phyloP scores from a whole-genome alignment of 1,139 yeast species.

The Maudiozyma humilis region DNA sequence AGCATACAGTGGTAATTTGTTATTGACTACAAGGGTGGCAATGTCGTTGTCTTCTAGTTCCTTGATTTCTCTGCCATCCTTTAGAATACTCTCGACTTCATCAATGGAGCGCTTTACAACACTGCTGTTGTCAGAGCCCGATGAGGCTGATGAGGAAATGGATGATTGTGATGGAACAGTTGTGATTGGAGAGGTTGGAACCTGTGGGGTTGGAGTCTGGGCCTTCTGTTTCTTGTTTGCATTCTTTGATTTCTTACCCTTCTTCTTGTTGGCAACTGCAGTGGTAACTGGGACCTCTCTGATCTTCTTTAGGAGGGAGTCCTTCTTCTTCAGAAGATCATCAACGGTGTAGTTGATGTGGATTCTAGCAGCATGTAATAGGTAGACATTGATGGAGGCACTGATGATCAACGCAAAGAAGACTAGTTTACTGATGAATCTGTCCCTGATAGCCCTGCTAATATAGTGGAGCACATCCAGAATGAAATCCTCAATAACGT shows the following conservation, averaged over 20 bases:
- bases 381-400: conserved; percentile 71
- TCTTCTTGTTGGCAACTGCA: not conserved
- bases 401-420: conserved; percentile 70
- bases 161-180: conserved; percentile 4
- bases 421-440: conserved; percentile 67
- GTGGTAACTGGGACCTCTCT: not conserved
- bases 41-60: conserved; percentile 67
- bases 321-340: conserved; percentile 5
- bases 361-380: conserved; percentile 67
- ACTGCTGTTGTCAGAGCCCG: conserved; percentile 4
- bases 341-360: conserved; percentile 39
- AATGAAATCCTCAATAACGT: conserved; percentile 59
- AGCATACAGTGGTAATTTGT: conserved; percentile 86
- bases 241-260: not conserved
- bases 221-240: not conserved
- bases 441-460: conserved; percentile 74
- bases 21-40: conserved; percentile 58
- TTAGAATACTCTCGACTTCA: conserved; percentile 53
- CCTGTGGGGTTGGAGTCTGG: not conserved
- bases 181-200: not conserved
- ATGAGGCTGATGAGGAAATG: not conserved
- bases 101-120: conserved; percentile 19
- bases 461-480: conserved; percentile 47
- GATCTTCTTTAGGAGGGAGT: conserved; percentile 5
- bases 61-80: conserved; percentile 58